Evolutionary conservation across 148 eudicot genomes (phyloP).

Genomic region (Rhododendron griersonianum): DNA sequence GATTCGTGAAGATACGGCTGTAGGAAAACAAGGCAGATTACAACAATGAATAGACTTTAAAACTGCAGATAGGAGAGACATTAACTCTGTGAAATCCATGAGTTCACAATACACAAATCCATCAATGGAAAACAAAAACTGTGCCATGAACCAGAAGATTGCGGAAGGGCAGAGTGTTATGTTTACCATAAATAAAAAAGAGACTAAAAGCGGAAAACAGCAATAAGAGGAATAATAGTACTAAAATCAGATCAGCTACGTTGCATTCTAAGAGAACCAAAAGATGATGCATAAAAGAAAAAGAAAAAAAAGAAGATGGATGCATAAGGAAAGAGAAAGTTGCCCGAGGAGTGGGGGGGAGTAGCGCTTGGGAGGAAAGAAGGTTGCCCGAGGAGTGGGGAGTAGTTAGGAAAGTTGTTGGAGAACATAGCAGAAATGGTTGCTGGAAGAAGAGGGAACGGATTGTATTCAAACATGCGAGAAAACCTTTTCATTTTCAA

Average conservation of each 20-base stretch:
- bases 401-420: not conserved
- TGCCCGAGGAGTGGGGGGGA: too few relatives aligned
- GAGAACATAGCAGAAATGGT: not conserved
- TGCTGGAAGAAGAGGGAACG: not conserved
- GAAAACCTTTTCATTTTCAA: not conserved
- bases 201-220: not conserved
- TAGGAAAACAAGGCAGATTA: not conserved
- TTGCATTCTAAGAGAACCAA: not conserved
- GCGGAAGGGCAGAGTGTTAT: not conserved
- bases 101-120: not conserved
- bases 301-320: not conserved
- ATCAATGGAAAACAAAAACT: not conserved
- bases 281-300: not conserved
- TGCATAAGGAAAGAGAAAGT: not conserved
- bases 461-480: not conserved
- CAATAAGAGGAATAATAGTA: not conserved
- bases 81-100: not conserved
- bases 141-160: not conserved
- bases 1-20: conserved; percentile 99
- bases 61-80: not conserved
- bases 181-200: not conserved
- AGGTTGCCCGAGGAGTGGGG: not conserved
- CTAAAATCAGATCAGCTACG: not conserved
- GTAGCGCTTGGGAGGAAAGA: not conserved
- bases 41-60: not conserved